Base-by-base conservation (phyloP, 1,284 basidiomycete genomes). In the Fomitopsis pinicola region DNA sequence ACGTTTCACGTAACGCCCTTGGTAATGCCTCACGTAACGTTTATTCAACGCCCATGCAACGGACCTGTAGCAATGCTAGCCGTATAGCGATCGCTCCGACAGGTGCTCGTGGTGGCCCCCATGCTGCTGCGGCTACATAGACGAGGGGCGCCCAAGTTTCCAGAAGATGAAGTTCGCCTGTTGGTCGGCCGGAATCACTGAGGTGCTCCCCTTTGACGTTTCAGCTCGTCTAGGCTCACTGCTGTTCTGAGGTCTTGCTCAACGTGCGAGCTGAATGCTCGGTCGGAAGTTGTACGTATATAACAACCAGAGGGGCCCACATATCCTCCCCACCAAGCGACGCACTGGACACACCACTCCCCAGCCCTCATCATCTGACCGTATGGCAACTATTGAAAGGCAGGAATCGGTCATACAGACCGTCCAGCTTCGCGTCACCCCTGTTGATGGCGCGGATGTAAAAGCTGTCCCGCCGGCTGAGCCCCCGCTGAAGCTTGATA, bases 401-500 rank as follows among this genome's bases (percentile, higher is more conserved):
- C 30, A 38, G 12, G 26, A 33, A 26, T 58, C 56, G 33, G 45
- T 28, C 26, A 36, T 48, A 55, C 52, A 55, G 26, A 59, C 50
- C 9, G 30, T 54, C 8, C 50, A 55, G 14, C 10, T 48, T 28
- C 19, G 14, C 14, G 58, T 9, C 3, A 14, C 10, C 5, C 52
- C 35, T n/a, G 17, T 54, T 14, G 33, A 33, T 5, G n/a, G 8
- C 33, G 52, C 17, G n/a, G 52, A 54, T 45, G 8, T 52, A 14
- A 53, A 59, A 22, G 40, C 52, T n/a, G 60, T 19, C 30, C 61
- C 22, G 46, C 48, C 12, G 35, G 7, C 12, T 12, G 53, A 54
- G 9, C 42, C 40, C 14, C 42, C 40, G 5, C 36, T 19, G 3
- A 50, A 56, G 26, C 55, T 40, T 19, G 87, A 89, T 70, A 88